Conservation (phyloP, 257 asterid species). For the Ilex aquifolium region DNA sequence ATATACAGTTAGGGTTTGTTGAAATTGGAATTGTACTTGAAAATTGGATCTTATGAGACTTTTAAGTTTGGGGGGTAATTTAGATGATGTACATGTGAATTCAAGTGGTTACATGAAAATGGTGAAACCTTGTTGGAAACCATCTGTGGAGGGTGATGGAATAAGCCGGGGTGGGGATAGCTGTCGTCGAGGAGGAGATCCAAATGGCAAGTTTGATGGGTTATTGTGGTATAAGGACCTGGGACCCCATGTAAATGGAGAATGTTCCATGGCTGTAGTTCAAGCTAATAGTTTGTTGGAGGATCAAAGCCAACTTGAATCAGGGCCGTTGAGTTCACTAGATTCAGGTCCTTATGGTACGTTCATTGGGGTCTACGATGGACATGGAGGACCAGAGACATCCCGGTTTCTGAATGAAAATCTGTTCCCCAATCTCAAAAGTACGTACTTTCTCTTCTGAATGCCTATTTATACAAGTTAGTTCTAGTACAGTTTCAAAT, state of each 20-base stretch:
- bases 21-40: slow-evolving; percentile 1
- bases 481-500: not conserved
- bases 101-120: slow-evolving; percentile 30
- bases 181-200: slow-evolving; percentile 37
- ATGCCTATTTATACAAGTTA: not conserved
- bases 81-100: slow-evolving; percentile 6
- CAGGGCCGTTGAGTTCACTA: slow-evolving; percentile 65
- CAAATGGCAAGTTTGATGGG: slow-evolving; percentile 64
- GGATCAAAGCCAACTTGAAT: slow-evolving; percentile 92
- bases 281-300: slow-evolving; percentile 88
- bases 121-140: slow-evolving; percentile 88
- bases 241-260: slow-evolving; percentile 71
- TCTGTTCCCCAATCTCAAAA: slow-evolving; percentile 69
- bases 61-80: not conserved
- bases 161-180: slow-evolving; percentile 28
- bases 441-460: slow-evolving; percentile 39
- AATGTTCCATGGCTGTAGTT: slow-evolving; percentile 84
- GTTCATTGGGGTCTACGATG: slow-evolving; percentile 88
- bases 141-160: slow-evolving; percentile 69
- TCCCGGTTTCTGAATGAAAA: slow-evolving; percentile 65
- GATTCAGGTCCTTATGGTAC: slow-evolving; percentile 82
- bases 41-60: slow-evolving; percentile 9
- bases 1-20: not conserved
- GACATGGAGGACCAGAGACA: slow-evolving; percentile 99
- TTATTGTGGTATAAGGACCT: slow-evolving; percentile 84